Evolutionary conservation across 2,329 filamentous ascomycete species (phyloP), one percentile per base, ranked within the genome.

Genomic region (Seiridium unicorne): DNA sequence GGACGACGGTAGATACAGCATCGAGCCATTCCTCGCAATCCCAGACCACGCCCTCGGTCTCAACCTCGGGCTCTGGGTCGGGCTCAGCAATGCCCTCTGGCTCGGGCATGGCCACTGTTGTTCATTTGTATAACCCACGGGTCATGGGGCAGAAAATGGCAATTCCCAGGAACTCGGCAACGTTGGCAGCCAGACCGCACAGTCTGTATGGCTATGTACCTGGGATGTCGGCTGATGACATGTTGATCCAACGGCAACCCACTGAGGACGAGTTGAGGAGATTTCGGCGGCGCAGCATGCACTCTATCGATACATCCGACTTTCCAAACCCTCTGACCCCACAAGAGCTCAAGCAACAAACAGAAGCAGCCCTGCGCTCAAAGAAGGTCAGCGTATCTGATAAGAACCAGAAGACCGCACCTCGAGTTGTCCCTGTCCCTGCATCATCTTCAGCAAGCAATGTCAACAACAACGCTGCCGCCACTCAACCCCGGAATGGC

Each of bases 241-340:
- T 88, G 71, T 84, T 87, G 59, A 70, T 92, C 61, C 79, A 82
- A 68, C 86, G 81, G 60, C 79, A 81, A 59, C 73, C 80, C 34
- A 72, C 77, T n/a, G 75, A 84, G 18, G 92, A 94, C 35, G 83
- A 89, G 42, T 84, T 88, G 8, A 92, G 90, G 75, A 84, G 91
- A 70, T 90, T 93, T 75, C 84, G 93, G 67, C 87, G 93, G 70
- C 87, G 93, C 65, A 97, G 93, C 76, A 85, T 96, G 77, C 91
- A 91, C 65, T 89, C 86, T 18, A 74, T 84, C 62, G 81, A 85
- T 73, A 75, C 76, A 68, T 66, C 76, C 66, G 76, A 80, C 62
- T 77, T 77, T 66, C 71, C 73, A 59, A 75, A 69, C 62, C 69
- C 72, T 64, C 57, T 75, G 66, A 72, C 72, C 62, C 73, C 77